These are phyloP conservation scores for Stephanocyclus meneghinianus DNA, from an alignment of 352 stramenopile species.

Conservation along the genomic window DNA sequence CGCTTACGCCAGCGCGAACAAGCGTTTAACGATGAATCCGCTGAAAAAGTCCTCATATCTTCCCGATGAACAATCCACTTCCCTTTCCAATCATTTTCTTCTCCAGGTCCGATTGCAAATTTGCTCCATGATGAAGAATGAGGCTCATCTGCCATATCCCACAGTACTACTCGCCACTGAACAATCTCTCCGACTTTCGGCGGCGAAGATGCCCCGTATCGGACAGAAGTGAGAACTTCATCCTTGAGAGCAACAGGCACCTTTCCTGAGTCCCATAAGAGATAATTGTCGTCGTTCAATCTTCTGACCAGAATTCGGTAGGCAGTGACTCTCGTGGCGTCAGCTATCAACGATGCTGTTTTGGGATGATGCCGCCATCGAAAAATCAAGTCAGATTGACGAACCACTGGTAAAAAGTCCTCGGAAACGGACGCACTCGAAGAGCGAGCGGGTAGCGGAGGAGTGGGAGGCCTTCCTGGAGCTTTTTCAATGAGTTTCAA, in stretches of 20 bases:
- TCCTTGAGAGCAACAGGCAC: neutral
- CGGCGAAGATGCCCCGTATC: neutral
- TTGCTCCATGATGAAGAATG: slow-evolving; percentile 29
- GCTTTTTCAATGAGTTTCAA: slow-evolving; percentile 18
- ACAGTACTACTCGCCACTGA: slow-evolving; percentile 22
- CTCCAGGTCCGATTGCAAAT: slow-evolving; percentile 36
- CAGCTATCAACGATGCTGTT: neutral
- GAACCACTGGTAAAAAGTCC: slow-evolving; percentile 34
- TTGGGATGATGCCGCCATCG: slow-evolving; percentile 26
- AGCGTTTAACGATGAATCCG: neutral
- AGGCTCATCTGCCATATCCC: slow-evolving; percentile 3
- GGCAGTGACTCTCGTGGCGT: slow-evolving; percentile 20
- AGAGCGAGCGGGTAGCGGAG: slow-evolving; percentile 9
- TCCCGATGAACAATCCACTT: slow-evolving; percentile 40
- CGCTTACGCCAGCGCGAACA: slow-evolving; percentile 30
- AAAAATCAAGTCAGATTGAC: slow-evolving; percentile 16
- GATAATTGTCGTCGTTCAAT: neutral
- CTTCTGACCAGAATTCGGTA: slow-evolving; percentile 25
- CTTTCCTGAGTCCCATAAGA: slow-evolving; percentile 31
- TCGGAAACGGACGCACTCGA: slow-evolving; percentile 10
- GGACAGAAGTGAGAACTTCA: slow-evolving; percentile 5
- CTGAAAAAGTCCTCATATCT: slow-evolving; percentile 36
- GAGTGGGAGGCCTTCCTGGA: slow-evolving; percentile 19
- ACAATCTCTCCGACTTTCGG: slow-evolving; percentile 23
- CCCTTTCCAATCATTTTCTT: slow-evolving; percentile 36